These are phyloP conservation scores for Salix purpurea DNA, from an alignment of 345 rosid genomes.

Conservation along the genomic window DNA sequence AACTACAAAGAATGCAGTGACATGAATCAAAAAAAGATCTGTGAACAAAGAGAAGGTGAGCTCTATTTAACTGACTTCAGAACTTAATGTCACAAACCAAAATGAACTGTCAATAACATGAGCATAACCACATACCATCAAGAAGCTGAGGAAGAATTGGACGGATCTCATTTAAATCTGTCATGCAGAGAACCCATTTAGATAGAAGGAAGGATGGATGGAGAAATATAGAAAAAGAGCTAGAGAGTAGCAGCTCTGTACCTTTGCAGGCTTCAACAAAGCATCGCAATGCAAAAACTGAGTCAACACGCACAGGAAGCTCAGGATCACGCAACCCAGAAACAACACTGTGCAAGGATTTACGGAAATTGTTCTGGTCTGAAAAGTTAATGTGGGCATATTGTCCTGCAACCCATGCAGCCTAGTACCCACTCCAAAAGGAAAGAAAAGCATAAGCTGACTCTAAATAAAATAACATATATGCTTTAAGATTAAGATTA, in stretches of 20 bases:
- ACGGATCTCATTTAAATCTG: conserved; percentile 95
- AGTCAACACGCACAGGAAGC: conserved; percentile 97
- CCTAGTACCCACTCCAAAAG: conserved; percentile 40
- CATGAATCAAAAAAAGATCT: neutral
- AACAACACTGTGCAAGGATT: conserved; percentile 81
- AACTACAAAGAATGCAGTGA: conserved; percentile 1
- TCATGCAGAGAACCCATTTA: neutral
- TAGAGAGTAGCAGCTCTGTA: conserved; percentile 20
- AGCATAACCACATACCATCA: conserved; percentile 52
- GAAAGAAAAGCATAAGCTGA: neutral
- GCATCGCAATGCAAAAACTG: conserved; percentile 90
- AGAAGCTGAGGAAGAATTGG: conserved; percentile 95
- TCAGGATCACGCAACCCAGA: conserved; percentile 89
- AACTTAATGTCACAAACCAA: neutral
- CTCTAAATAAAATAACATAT: neutral
- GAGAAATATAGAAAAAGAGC: neutral
- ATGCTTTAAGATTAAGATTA: neutral
- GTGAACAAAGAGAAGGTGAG: neutral
- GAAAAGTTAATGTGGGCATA: conserved; percentile 81
- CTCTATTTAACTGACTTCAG: neutral
- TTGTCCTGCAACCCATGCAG: conserved; percentile 99
- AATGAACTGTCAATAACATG: neutral
- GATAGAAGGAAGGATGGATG: neutral
- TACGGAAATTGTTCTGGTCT: conserved; percentile 75
- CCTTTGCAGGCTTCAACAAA: conserved; percentile 96